A percentile compares a stretch with the other conserved stretches of the same genome.
These are phyloP conservation scores for Lipomyces japonicus DNA, from an alignment of 805 yeast genomes.

Conservation along the genomic window DNA sequence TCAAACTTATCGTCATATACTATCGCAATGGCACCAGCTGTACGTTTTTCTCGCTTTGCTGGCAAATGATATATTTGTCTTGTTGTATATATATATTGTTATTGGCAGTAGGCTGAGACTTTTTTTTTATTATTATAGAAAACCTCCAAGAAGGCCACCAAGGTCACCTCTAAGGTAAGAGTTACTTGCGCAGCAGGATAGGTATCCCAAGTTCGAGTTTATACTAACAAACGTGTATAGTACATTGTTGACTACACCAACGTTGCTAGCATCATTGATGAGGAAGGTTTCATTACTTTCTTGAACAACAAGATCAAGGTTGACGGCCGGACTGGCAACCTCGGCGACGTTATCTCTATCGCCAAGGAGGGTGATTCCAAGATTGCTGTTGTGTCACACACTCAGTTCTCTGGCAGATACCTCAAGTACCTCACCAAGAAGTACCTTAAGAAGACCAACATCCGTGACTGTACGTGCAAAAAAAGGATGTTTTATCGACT, in stretches of 20 bases:
- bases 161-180: slow-evolving; percentile 39
- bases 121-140: slow-evolving; percentile 42
- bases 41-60: slow-evolving; percentile 27
- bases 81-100: slow-evolving; percentile 26
- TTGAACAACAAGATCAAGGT: slow-evolving; percentile 99
- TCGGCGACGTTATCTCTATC: slow-evolving; percentile 90
- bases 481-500: slow-evolving; percentile 2
- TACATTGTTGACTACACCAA: slow-evolving; percentile 94
- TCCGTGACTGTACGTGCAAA: slow-evolving; percentile 69
- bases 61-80: slow-evolving; percentile 12
- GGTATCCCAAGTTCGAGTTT: background rate
- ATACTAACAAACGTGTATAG: slow-evolving; percentile 41
- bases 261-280: slow-evolving; percentile 97
- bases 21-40: slow-evolving; percentile 26
- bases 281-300: slow-evolving; percentile 95
- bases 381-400: slow-evolving; percentile 78
- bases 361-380: slow-evolving; percentile 74
- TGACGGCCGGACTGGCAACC: slow-evolving; percentile 93
- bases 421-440: slow-evolving; percentile 99
- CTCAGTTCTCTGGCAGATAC: slow-evolving; percentile 99
- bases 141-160: slow-evolving; percentile 74
- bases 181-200: background rate
- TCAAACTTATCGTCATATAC: no score
- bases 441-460: slow-evolving; percentile 99
- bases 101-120: slow-evolving; percentile 73